Evolutionary conservation across 2,329 filamentous ascomycete genomes (phyloP).

Genomic region (Pseudocercospora fuligena): DNA sequence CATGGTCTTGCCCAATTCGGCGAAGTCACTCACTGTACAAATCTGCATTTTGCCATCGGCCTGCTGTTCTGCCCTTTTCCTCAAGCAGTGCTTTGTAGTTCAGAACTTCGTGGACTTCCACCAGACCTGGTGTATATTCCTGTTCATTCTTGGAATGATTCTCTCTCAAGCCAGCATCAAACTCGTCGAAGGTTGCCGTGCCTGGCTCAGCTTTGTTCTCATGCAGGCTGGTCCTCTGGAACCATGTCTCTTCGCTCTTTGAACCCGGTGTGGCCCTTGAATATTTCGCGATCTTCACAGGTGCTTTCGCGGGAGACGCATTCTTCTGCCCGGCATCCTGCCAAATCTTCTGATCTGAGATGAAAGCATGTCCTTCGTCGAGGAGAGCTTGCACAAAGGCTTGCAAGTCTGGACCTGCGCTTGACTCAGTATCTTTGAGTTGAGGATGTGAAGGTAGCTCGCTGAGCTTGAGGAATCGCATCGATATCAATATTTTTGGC

Average conservation of each 20-base stretch:
- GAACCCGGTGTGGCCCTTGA: constrained; percentile 45
- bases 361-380: constrained; percentile 63
- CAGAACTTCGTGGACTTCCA: constrained; percentile 52
- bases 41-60: constrained; percentile 43
- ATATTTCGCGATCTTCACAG: constrained; percentile 59
- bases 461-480: constrained; percentile 36
- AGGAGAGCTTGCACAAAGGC: constrained; percentile 60
- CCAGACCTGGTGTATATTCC: constrained; percentile 63
- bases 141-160: constrained; percentile 62
- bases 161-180: constrained; percentile 63
- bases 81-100: constrained; percentile 47
- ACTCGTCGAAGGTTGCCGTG: constrained; percentile 68
- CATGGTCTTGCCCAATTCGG: not conserved
- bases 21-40: constrained; percentile 33
- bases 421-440: constrained; percentile 32
- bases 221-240: constrained; percentile 67
- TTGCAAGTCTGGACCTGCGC: constrained; percentile 51
- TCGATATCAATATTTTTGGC: constrained; percentile 35
- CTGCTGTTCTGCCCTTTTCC: constrained; percentile 26
- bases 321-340: constrained; percentile 57
- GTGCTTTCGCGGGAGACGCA: constrained; percentile 55
- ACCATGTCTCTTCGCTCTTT: constrained; percentile 62
- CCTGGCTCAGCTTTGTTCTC: constrained; percentile 55
- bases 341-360: constrained; percentile 53
- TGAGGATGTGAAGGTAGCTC: constrained; percentile 44